phyloP scores from a whole-genome alignment of 2,329 filamentous ascomycete genomes.

The Bipolaris oryzae region DNA sequence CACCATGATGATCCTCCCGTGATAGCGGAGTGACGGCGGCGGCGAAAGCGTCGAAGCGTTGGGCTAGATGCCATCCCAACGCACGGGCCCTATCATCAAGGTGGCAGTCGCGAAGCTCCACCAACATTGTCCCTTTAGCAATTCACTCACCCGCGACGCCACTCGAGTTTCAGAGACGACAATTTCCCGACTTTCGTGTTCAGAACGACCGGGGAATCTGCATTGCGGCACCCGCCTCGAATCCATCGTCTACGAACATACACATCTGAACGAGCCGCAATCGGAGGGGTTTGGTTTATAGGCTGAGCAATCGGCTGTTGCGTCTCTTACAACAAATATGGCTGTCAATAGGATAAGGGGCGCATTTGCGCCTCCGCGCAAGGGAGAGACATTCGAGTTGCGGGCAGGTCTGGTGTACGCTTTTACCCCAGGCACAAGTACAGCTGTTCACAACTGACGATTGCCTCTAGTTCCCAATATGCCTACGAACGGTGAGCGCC shows the following conservation, averaged over 20 bases:
- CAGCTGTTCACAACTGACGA: slow-evolving; percentile 37
- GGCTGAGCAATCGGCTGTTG: slow-evolving; percentile 37
- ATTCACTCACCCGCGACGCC: slow-evolving; percentile 12
- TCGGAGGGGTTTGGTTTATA: slow-evolving; percentile 41
- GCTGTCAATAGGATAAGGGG: slow-evolving; percentile 95
- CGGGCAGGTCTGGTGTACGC: slow-evolving; percentile 81
- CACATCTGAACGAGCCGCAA: slow-evolving; percentile 19
- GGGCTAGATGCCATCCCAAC: slow-evolving; percentile 13
- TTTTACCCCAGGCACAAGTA: slow-evolving; percentile 5
- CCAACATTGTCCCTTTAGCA: slow-evolving; percentile 21
- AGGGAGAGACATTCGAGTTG: slow-evolving; percentile 98
- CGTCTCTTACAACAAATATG: slow-evolving; percentile 61
- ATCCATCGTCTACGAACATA: not conserved
- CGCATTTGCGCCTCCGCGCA: slow-evolving; percentile 89
- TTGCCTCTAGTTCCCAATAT: slow-evolving; percentile 80
- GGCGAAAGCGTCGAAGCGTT: slow-evolving; percentile 14
- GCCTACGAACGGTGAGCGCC: slow-evolving; percentile 79
- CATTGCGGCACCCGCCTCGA: slow-evolving; percentile 4
- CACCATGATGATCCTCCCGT: slow-evolving; percentile 24
- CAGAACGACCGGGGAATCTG: slow-evolving; percentile 3
- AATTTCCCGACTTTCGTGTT: not conserved
- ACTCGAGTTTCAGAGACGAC: slow-evolving; percentile 3
- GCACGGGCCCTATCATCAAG: slow-evolving; percentile 37
- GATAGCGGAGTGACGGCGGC: slow-evolving; percentile 7
- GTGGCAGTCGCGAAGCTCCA: slow-evolving; percentile 37